A percentile compares a stretch with the other conserved stretches of the same genome.
Evolutionary conservation across 371 early-diverging fungal species (phyloP).

Genomic region (Entomophthora muscae): DNA sequence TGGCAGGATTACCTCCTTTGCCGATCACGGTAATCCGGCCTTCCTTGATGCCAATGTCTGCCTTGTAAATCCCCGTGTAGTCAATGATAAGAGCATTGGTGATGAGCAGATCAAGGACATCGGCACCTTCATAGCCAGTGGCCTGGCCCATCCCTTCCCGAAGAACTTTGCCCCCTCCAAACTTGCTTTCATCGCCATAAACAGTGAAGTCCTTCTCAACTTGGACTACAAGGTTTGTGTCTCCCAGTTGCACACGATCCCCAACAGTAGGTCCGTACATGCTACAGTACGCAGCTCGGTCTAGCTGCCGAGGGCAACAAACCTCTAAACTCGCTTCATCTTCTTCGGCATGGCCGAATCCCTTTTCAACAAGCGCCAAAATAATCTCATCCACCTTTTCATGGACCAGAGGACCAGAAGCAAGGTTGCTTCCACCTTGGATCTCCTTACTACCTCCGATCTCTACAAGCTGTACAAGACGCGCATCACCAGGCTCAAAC

Average conservation of each 20-base stretch:
- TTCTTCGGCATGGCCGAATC: constrained; percentile 38
- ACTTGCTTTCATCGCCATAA: constrained; percentile 85
- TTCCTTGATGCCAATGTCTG: constrained; percentile 81
- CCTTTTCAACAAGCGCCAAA: constrained; percentile 17
- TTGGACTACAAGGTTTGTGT: constrained; percentile 65
- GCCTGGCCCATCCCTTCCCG: constrained; percentile 89
- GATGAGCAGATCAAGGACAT: constrained; percentile 75
- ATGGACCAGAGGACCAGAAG: constrained; percentile 46
- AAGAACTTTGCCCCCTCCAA: constrained; percentile 70
- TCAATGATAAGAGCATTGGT: constrained; percentile 84
- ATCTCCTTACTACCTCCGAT: constrained; percentile 69
- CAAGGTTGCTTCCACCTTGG: constrained; percentile 69
- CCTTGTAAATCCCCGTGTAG: constrained; percentile 87
- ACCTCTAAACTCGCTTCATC: constrained; percentile 15
- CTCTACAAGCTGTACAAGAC: constrained; percentile 56
- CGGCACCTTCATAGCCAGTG: constrained; percentile 30
- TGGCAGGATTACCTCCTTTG: constrained; percentile 91
- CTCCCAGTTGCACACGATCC: constrained; percentile 68
- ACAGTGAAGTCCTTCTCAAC: constrained; percentile 72
- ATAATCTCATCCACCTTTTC: constrained; percentile 24
- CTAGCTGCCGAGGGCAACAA: constrained; percentile 31
- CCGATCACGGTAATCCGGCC: constrained; percentile 77
- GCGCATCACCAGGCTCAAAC: constrained; percentile 69
- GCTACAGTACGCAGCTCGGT: constrained; percentile 60
- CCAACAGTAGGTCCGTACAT: constrained; percentile 86